These are phyloP conservation scores for Kwoniella sp. DNA, from an alignment of 768 basidiomycete genomes.

Conservation along the genomic window DNA sequence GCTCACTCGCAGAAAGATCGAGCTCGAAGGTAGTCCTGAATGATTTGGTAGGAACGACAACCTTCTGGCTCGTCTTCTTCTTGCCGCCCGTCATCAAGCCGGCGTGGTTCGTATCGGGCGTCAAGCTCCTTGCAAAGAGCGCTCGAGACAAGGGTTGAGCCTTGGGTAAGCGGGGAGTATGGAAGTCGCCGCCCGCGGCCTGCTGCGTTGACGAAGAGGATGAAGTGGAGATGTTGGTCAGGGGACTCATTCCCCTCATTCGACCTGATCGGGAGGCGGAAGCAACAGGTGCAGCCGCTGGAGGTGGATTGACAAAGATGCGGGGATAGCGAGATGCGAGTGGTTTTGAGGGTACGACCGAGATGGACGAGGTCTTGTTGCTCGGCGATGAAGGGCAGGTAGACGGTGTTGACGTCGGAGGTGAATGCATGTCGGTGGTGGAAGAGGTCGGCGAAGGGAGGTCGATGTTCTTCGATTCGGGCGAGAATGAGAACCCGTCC, in stretches of 20 bases:
- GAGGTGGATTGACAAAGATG: conserved; percentile 14
- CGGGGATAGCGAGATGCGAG: conserved; percentile 16
- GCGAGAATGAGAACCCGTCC: conserved; percentile 7
- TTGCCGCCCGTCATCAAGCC: conserved; percentile 25
- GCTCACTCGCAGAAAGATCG: conserved; percentile 44
- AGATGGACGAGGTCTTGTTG: conserved; percentile 5
- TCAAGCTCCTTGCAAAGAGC: conserved; percentile 31
- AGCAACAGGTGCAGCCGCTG: not conserved
- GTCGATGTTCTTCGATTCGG: conserved; percentile 11
- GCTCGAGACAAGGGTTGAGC: conserved; percentile 43
- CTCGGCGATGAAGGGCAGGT: not conserved
- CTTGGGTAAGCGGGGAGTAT: conserved; percentile 34
- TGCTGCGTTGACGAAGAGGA: not conserved
- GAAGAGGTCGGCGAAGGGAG: conserved; percentile 7
- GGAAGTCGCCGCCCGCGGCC: not conserved
- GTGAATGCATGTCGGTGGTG: not conserved
- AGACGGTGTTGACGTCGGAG: not conserved
- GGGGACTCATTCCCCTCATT: conserved; percentile 15
- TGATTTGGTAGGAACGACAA: conserved; percentile 46
- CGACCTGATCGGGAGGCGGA: conserved; percentile 5
- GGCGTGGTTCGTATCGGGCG: conserved; percentile 31
- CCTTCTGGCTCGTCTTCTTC: conserved; percentile 34
- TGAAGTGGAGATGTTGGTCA: conserved; percentile 11
- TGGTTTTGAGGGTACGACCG: conserved; percentile 8
- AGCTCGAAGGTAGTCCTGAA: conserved; percentile 49